A percentile compares a stretch with the other conserved stretches of the same genome.
These are phyloP conservation scores for Aspergillus udagawae DNA, from an alignment of 2,329 filamentous ascomycete genomes.

Conservation along the genomic window DNA sequence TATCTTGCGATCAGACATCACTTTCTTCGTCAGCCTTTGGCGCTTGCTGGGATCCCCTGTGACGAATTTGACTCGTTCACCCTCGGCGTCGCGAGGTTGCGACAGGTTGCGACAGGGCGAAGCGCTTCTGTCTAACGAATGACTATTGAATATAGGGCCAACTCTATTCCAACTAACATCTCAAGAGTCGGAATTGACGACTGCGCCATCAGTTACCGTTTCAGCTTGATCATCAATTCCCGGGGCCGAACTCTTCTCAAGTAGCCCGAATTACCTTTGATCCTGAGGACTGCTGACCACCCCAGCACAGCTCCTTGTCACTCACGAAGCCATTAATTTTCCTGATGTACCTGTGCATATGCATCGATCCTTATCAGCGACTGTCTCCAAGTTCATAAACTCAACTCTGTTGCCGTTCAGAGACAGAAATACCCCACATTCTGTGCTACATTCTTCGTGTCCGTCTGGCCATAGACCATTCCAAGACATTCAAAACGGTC, in stretches of 20 bases:
- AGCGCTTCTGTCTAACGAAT: not conserved
- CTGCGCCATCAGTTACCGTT: not conserved
- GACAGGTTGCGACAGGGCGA: not conserved
- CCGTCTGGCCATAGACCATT: conserved; percentile 4
- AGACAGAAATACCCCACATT: conserved; percentile 4
- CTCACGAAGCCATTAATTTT: not conserved
- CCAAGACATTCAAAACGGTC: conserved; percentile 1
- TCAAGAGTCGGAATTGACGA: not conserved
- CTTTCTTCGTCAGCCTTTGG: not conserved
- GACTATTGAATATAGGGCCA: not conserved
- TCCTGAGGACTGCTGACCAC: not conserved
- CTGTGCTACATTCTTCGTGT: conserved; percentile 16
- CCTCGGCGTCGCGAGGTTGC: not conserved
- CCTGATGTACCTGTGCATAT: not conserved
- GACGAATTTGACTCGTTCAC: not conserved
- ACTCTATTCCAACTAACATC: not conserved
- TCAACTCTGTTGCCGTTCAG: not conserved
- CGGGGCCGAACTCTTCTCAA: not conserved
- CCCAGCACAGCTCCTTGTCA: not conserved
- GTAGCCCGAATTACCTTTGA: not conserved
- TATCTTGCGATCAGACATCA: not conserved
- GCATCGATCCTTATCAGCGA: not conserved
- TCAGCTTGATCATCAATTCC: not conserved
- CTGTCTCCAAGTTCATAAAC: not conserved
- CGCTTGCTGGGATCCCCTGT: not conserved